Evolutionary conservation across 2,329 filamentous ascomycete species (phyloP).

Genomic region (Calonectria naviculata): DNA sequence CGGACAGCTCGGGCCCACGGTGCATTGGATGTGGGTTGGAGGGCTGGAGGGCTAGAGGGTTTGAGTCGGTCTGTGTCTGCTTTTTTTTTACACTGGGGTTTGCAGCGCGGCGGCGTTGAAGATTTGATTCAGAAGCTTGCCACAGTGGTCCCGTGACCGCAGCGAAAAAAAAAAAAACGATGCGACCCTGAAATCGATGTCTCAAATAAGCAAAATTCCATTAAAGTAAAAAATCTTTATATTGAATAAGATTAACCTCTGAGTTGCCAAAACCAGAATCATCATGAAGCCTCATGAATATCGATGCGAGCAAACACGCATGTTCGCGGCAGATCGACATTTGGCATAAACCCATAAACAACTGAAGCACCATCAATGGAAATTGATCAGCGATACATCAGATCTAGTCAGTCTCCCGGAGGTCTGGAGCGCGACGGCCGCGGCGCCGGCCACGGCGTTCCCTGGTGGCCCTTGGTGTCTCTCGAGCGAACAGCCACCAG

Average conservation of each 20-base stretch:
- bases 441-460: constrained; percentile 27
- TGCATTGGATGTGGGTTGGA: constrained; percentile 2
- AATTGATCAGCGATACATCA: constrained; percentile 32
- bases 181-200: not conserved
- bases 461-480: constrained; percentile 24
- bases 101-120: constrained; percentile 8
- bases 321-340: constrained; percentile 29
- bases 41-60: constrained; percentile 13
- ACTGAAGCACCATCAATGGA: constrained; percentile 24
- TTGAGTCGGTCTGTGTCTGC: not conserved
- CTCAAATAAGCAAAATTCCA: constrained; percentile 7
- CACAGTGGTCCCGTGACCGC: constrained; percentile 10
- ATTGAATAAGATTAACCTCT: constrained; percentile 2
- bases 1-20: constrained; percentile 7
- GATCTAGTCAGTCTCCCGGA: constrained; percentile 25
- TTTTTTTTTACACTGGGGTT: not conserved
- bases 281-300: not conserved
- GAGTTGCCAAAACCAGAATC: not conserved
- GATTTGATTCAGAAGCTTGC: not conserved
- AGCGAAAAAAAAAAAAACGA: not conserved
- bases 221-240: constrained; percentile 2
- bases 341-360: constrained; percentile 11
- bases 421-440: constrained; percentile 29
- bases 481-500: constrained; percentile 22
- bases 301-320: constrained; percentile 7